phyloP scores from a whole-genome alignment of 176 grass and related monocot species.

The Melocanna baccifera region DNA sequence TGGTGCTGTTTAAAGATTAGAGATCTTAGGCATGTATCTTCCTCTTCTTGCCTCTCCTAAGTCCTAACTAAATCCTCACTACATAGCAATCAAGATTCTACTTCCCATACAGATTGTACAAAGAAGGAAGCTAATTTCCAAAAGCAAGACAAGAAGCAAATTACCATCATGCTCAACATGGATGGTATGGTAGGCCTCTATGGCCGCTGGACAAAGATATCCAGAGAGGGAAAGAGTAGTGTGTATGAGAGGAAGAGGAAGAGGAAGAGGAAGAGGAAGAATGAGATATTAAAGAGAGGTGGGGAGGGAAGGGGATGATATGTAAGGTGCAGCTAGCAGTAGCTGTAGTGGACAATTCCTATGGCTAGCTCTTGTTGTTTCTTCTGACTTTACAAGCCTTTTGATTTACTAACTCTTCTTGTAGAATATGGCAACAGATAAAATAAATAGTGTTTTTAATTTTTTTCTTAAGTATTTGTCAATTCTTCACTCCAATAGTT shows the following conservation, averaged over 20 bases:
- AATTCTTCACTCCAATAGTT: no score
- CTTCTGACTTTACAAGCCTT: not conserved
- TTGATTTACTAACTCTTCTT: not conserved
- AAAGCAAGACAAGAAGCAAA: conserved; percentile 35
- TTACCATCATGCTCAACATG: conserved; percentile 64
- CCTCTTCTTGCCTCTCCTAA: conserved; percentile 28
- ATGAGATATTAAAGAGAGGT: conserved; percentile 37
- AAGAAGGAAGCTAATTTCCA: conserved; percentile 15
- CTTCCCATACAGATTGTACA: conserved; percentile 17
- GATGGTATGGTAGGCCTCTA: conserved; percentile 26
- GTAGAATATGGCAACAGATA: no score
- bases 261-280: not conserved
- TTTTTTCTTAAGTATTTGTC: no score
- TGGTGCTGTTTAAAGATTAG: conserved; percentile 1
- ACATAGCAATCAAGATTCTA: conserved; percentile 30
- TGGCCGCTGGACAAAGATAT: conserved; percentile 30
- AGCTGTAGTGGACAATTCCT: conserved; percentile 38
- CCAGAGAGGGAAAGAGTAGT: conserved; percentile 40
- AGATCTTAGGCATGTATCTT: conserved; percentile 24
- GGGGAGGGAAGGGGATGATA: conserved; percentile 22
- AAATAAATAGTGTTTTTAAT: no score
- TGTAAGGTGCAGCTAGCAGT: conserved; percentile 42
- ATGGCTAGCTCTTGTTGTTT: conserved; percentile 20
- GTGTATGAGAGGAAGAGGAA: conserved; percentile 13
- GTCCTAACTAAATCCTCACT: conserved; percentile 33